phyloP scores from a whole-genome alignment of 176 grass and related monocot genomes.

The Oryza glumipatula region DNA sequence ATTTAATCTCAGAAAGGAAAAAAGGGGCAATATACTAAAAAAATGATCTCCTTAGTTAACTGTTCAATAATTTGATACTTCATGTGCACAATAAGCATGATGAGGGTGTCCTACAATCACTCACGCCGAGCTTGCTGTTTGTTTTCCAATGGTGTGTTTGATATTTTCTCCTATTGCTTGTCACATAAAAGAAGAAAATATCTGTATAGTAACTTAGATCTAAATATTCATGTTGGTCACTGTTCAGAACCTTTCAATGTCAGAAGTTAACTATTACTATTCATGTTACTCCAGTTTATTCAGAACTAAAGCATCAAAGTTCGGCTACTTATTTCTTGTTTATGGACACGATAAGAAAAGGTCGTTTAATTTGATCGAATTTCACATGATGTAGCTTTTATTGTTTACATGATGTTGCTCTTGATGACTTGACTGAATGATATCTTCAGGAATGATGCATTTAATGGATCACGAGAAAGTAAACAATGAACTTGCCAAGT shows the following conservation, averaged over 20 bases:
- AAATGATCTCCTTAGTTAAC: background rate
- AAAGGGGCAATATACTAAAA: conserved; percentile 14
- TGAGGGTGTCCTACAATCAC: background rate
- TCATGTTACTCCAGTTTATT: background rate
- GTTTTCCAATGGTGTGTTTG: conserved; percentile 8
- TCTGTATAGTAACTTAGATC: conserved; percentile 4
- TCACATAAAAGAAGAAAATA: conserved; percentile 27
- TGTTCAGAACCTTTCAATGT: conserved; percentile 12
- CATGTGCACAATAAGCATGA: background rate
- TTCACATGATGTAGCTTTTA: conserved; percentile 26
- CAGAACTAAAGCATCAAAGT: conserved; percentile 1
- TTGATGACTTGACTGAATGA: conserved; percentile 32
- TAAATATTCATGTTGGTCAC: background rate
- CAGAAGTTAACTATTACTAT: background rate
- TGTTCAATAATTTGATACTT: conserved; percentile 14
- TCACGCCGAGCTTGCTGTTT: background rate
- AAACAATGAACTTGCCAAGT: conserved; percentile 70
- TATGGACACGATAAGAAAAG: conserved; percentile 1
- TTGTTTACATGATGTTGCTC: conserved; percentile 36
- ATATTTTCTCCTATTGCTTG: conserved; percentile 21
- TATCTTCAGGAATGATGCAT: conserved; percentile 94
- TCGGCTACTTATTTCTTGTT: conserved; percentile 8
- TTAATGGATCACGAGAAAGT: conserved; percentile 94
- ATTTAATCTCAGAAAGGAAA: conserved; percentile 6
- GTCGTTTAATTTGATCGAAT: conserved; percentile 31